Evolutionary conservation across 192 early-diverging fungal species (phyloP).

Genomic region (Phlyctochytrium bullatum): DNA sequence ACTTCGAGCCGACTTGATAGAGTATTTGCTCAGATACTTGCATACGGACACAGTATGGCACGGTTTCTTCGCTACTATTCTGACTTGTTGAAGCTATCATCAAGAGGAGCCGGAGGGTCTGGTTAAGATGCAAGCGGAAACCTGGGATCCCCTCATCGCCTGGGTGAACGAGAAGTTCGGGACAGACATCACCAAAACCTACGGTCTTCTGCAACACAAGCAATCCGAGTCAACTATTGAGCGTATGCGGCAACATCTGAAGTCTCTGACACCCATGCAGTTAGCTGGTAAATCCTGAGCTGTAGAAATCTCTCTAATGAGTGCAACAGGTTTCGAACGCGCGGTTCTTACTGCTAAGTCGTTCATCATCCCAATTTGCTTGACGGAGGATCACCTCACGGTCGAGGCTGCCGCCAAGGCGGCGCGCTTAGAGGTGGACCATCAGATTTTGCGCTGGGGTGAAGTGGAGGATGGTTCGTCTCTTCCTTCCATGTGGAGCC

Average conservation of each 20-base stretch:
- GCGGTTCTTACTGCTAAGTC: slow-evolving; percentile 84
- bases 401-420: slow-evolving; percentile 76
- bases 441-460: slow-evolving; percentile 91
- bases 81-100: slow-evolving; percentile 58
- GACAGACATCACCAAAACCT: slow-evolving; percentile 69
- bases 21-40: slow-evolving; percentile 74
- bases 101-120: slow-evolving; percentile 76
- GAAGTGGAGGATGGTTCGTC: slow-evolving; percentile 78
- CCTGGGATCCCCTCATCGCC: slow-evolving; percentile 78
- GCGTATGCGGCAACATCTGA: slow-evolving; percentile 41
- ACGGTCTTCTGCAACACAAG: slow-evolving; percentile 63
- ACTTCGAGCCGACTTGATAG: slow-evolving; percentile 66
- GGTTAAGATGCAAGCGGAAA: slow-evolving; percentile 70
- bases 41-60: slow-evolving; percentile 87
- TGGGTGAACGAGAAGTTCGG: slow-evolving; percentile 70
- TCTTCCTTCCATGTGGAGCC: background rate
- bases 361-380: slow-evolving; percentile 84
- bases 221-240: slow-evolving; percentile 64
- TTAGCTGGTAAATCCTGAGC: slow-evolving; percentile 19
- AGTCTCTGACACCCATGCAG: background rate
- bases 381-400: slow-evolving; percentile 71
- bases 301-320: too few species aligned
- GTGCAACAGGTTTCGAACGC: slow-evolving; percentile 71
- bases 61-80: slow-evolving; percentile 4
- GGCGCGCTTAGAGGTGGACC: slow-evolving; percentile 76